Evolutionary conservation across 345 rosid genomes (phyloP).

Genomic region (Brassica incana): DNA sequence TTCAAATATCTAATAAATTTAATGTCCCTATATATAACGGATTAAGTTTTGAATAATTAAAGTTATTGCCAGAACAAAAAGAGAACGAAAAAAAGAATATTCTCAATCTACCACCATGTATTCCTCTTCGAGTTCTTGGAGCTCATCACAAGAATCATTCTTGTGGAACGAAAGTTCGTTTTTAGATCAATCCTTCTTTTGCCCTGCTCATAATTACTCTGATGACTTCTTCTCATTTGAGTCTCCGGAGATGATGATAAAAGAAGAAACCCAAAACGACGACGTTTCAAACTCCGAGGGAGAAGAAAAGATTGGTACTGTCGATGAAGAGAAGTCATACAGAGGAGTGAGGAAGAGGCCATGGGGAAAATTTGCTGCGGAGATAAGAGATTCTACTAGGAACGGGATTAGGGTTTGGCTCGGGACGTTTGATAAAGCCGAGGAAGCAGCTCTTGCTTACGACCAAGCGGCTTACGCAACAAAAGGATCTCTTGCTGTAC

Average conservation of each 20-base stretch:
- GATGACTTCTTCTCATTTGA: conserved; percentile 45
- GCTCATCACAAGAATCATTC: conserved; percentile 46
- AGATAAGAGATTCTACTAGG: conserved; percentile 68
- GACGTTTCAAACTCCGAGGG: conserved; percentile 33
- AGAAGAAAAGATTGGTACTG: conserved; percentile 39
- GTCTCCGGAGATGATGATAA: conserved; percentile 40
- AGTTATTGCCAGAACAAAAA: conserved; percentile 13
- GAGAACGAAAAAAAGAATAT: conserved; percentile 23
- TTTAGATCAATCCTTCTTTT: conserved; percentile 37
- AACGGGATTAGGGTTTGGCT: conserved; percentile 76
- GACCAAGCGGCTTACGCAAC: conserved; percentile 73
- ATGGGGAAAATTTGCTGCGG: conserved; percentile 83
- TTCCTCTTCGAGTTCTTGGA: conserved; percentile 41
- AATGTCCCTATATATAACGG: conserved; percentile 31
- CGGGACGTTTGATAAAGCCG: conserved; percentile 68
- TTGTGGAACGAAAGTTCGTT: conserved; percentile 47
- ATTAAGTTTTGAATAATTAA: conserved; percentile 26
- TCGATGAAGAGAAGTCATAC: conserved; percentile 45
- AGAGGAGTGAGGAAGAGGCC: conserved; percentile 75
- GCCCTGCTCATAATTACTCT: conserved; percentile 44
- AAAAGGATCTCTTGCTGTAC: conserved; percentile 56
- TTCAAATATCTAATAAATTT: conserved; percentile 22
- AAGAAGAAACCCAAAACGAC: conserved; percentile 36
- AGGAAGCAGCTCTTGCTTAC: conserved; percentile 74
- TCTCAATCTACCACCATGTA: conserved; percentile 32